These are phyloP conservation scores for Boletus speciosus DNA, from an alignment of 768 basidiomycete genomes.

Conservation along the genomic window DNA sequence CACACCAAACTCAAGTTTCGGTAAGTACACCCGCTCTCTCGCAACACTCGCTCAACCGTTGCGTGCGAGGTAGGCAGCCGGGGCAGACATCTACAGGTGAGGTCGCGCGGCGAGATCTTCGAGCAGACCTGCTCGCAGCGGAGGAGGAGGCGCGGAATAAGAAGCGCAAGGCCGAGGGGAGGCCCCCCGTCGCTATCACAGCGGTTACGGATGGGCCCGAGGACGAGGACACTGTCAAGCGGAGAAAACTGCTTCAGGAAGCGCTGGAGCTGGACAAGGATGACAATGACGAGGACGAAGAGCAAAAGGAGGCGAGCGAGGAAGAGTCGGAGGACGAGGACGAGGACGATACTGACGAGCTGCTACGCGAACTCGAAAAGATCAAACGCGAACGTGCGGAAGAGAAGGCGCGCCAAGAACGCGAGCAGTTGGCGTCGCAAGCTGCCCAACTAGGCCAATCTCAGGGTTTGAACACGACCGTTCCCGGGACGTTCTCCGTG, in stretches of 20 bases:
- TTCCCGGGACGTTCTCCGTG: slow-evolving; percentile 83
- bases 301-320: slow-evolving; percentile 38
- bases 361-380: slow-evolving; percentile 95
- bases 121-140: slow-evolving; percentile 77
- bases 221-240: slow-evolving; percentile 69
- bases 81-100: slow-evolving; percentile 84
- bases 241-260: slow-evolving; percentile 84
- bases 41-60: neutral
- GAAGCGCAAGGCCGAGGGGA: slow-evolving; percentile 89
- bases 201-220: slow-evolving; percentile 36
- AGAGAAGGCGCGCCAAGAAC: slow-evolving; percentile 82
- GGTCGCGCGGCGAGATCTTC: slow-evolving; percentile 74
- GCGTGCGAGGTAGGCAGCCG: slow-evolving; percentile 54
- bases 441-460: slow-evolving; percentile 72
- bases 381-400: slow-evolving; percentile 95
- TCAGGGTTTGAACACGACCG: slow-evolving; percentile 69
- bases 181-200: slow-evolving; percentile 37
- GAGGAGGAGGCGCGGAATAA: slow-evolving; percentile 85
- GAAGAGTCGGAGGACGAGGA: slow-evolving; percentile 56
- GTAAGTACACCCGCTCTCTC: slow-evolving; percentile 34
- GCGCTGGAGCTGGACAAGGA: slow-evolving; percentile 87
- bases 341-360: slow-evolving; percentile 69
- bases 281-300: slow-evolving; percentile 64
- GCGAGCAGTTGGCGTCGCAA: slow-evolving; percentile 60
- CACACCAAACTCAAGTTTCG: slow-evolving; percentile 99